Evolutionary conservation across 1,284 basidiomycete species (phyloP), one percentile per base, ranked within the genome.

Genomic region (Cutaneotrichosporon sp.): DNA sequence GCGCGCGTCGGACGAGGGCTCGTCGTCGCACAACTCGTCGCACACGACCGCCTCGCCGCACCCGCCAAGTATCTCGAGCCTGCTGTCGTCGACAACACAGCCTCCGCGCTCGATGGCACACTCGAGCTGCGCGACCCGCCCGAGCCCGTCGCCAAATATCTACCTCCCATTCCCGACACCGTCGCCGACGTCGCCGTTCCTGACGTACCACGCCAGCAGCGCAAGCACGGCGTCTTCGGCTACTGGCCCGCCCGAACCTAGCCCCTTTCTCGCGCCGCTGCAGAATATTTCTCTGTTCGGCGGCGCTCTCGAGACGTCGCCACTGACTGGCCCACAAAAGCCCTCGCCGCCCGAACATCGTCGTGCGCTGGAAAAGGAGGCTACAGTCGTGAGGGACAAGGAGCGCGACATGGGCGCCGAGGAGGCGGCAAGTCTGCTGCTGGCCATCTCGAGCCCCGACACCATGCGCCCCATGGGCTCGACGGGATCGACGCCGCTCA

Each of bases 1-100:
- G 8, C 56, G 43, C 49, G 46, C 20, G 15, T 86, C 84, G 23
- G 80, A 80, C 9, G 81, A 86, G 10, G 79, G 87, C 62, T 87
- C 85, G 20, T 80, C 80, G 8, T 81, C 83, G 35, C 33, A 35
- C 48, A 53, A 35, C 14, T 36, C 45, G n/a, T 34, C 35, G n/a
- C 26, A 37, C 15, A n/a, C 23, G 33, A 57, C 54, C 1, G 47
- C 44, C 15, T 51, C 54, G 4, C 59, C 56, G 4, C 51, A 34
- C 33, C 54, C 52, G 43, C 52, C 34, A 20, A 51, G 37, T 20
- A 58, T 54, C 34, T 44, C 59, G 22, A 52, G 53, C 15, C 45
- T 60, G 13, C 49, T 59, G 41, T 40, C 51, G 17, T 44, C 35
- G 8, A 22, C 40, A 14, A 51, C 30, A 46, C 52, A 20, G 46